Evolutionary conservation across 306 rosid genomes (phyloP).

Genomic region (Gleditsia sinensis): DNA sequence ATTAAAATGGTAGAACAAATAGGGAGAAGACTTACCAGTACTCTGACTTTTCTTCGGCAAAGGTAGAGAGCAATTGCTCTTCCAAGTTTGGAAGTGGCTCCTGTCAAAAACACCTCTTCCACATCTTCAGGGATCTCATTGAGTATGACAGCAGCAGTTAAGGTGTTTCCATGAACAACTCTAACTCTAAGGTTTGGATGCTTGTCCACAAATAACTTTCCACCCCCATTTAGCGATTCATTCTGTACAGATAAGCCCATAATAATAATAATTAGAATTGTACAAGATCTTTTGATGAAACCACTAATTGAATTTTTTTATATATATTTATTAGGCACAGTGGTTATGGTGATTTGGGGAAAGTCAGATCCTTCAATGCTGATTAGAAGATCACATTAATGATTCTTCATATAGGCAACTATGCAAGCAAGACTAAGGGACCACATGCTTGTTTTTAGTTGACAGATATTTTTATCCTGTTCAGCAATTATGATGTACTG

Average conservation of each 20-base stretch:
- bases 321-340: neutral
- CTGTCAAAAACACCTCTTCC: constrained; percentile 81
- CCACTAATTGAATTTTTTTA: neutral
- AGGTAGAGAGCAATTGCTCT: constrained; percentile 97
- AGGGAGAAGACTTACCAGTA: constrained; percentile 59
- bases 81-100: constrained; percentile 99
- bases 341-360: neutral
- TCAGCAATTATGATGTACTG: constrained; percentile 29
- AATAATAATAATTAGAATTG: neutral
- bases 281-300: neutral
- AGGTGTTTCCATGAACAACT: constrained; percentile 97
- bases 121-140: constrained; percentile 74
- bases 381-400: neutral
- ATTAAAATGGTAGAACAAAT: neutral
- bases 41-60: constrained; percentile 79
- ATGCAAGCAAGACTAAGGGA: neutral
- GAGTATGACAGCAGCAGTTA: constrained; percentile 95
- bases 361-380: neutral
- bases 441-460: neutral
- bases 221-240: constrained; percentile 90
- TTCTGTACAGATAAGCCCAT: constrained; percentile 49
- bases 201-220: constrained; percentile 92
- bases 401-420: neutral
- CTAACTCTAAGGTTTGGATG: constrained; percentile 85
- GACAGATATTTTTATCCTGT: neutral